Evolutionary conservation across 768 basidiomycete species (phyloP), one percentile per base, ranked within the genome.

Genomic region (Mycena crocata): DNA sequence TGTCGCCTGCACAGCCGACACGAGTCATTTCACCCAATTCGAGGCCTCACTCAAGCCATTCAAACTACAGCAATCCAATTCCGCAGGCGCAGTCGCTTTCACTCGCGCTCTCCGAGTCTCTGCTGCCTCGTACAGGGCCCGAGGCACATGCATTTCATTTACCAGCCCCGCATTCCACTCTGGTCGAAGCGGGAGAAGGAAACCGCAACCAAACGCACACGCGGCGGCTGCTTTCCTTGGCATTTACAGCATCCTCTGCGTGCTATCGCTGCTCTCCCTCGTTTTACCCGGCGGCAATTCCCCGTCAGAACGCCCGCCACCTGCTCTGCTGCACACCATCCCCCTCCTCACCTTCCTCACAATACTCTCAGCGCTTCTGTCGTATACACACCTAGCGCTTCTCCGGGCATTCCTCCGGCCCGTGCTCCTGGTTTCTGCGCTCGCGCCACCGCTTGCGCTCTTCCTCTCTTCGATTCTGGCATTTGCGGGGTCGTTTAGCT

Each of bases 391-490:
- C 75, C 88, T 94, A 45, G 85, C 89, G 68, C 84, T 96, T 44
- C 80, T 97, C 54, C 88, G 90, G 63, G 84, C 93, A 64, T 95
- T 95, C 71, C 92, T 94, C 62, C 88, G 90, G 62, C 95, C 95
- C 21, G 92, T 94, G 54, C 89, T 97, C 83, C 79, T 94, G 39
- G 85, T 85, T 26, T 94, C 93, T 0, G 89, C 90, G 21, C 82
- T 95, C 30, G 91, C 92, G 72, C 88, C 93, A 51, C 93, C 94
- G 42, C 85, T 86, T 30, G 89, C 90, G 0, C 81, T 95, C 66
- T 85, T 93, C 72, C 82, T 93, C 52, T 93, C 91, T 44, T 87
- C 92, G 9, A 70, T 93, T 28, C 93, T 93, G 88, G 92, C 93
- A 1, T 94, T 95, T 76, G 82, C 90, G 17, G 93, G 92, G 21